Percentiles rank a stretch among this genome's conserved stretches.
These are phyloP conservation scores for Epichloe coenophiala DNA, from an alignment of 2,329 filamentous ascomycete genomes.

Conservation along the genomic window DNA sequence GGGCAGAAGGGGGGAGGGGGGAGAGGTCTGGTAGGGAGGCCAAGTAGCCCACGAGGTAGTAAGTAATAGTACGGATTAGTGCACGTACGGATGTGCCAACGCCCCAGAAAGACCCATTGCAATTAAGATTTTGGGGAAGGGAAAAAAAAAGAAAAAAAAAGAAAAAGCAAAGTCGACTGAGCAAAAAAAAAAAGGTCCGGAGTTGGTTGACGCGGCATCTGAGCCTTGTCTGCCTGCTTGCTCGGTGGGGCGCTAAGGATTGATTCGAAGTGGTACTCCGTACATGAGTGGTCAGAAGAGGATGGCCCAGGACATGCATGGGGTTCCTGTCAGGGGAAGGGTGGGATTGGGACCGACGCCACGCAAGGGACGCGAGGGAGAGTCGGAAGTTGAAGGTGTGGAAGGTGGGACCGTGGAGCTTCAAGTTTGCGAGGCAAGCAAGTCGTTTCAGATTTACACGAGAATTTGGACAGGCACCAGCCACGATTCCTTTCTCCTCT, in stretches of 20 bases:
- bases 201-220: constrained; percentile 1
- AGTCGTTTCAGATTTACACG: constrained; percentile 2
- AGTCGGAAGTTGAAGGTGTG: background rate
- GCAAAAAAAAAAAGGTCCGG: background rate
- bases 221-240: background rate
- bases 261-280: too few species aligned
- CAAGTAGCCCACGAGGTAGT: background rate
- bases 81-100: too few species aligned
- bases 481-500: background rate
- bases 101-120: too few species aligned
- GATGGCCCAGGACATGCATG: background rate
- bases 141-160: background rate
- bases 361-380: background rate
- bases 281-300: too few species aligned
- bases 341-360: background rate
- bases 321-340: constrained; percentile 2
- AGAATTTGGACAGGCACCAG: background rate
- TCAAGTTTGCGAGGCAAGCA: background rate
- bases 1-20: too few species aligned
- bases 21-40: too few species aligned
- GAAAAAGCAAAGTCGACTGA: background rate
- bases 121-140: background rate
- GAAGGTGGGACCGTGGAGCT: background rate
- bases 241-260: background rate
- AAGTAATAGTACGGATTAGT: too few species aligned